A percentile compares a stretch with the other conserved stretches of the same genome.
Evolutionary conservation across 75 land plant species (phyloP).

Genomic region (Adiantum capillusveneris): DNA sequence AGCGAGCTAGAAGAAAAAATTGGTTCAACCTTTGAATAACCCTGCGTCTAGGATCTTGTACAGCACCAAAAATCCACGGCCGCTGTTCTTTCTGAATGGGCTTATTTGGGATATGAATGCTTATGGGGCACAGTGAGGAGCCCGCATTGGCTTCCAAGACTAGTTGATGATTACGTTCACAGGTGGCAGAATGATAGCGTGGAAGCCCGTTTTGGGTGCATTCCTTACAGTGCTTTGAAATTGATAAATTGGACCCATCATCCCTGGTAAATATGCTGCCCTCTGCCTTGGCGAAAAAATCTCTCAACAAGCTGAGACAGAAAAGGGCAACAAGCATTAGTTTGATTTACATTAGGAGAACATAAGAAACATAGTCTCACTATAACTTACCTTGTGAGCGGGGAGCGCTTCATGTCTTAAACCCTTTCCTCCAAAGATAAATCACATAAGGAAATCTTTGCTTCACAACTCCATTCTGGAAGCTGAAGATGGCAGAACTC

Average conservation of each 20-base stretch:
- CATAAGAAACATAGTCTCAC: too few species aligned
- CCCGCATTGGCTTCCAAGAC: conserved; percentile 65
- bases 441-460: too few species aligned
- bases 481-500: too few species aligned
- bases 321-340: too few species aligned
- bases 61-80: conserved; percentile 37
- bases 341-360: too few species aligned
- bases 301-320: not conserved
- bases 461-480: too few species aligned
- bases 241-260: not conserved
- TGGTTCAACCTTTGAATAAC: conserved; percentile 62
- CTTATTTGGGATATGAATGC: not conserved
- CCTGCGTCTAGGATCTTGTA: conserved; percentile 72
- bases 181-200: conserved; percentile 70
- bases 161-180: conserved; percentile 42
- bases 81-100: conserved; percentile 1
- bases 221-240: conserved; percentile 51
- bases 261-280: not conserved
- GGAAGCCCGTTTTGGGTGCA: conserved; percentile 63
- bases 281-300: not conserved
- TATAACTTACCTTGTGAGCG: too few species aligned
- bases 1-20: conserved; percentile 49
- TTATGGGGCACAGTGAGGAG: conserved; percentile 31
- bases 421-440: too few species aligned
- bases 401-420: too few species aligned